Base-by-base conservation (phyloP, 805 yeast genomes). In the Wickerhamiella australiensis region DNA sequence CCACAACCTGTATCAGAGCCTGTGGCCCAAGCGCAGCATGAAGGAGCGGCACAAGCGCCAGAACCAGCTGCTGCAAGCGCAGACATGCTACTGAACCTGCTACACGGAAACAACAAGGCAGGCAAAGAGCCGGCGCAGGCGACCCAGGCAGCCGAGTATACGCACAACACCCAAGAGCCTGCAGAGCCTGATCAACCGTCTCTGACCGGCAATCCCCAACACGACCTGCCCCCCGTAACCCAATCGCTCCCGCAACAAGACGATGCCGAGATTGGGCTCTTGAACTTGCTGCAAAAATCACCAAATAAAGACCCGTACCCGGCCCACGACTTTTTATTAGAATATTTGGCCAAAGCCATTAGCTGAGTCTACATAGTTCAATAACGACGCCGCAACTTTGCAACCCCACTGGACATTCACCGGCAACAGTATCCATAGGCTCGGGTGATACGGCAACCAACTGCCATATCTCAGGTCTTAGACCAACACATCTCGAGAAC, bases 251-350 rank as follows among this genome's bases (percentile, higher is more conserved):
- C 38, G 3, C 20, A 3, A 9, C 9, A 33, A 33, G 38, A 33
- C 11, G 38, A 33, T 15, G 9, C 38, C 12, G 11, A 4, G 3
- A 17, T 33, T 11, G 38, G 38, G 38, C 9, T 33, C 38, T 20
- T 33, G 12, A n/a, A 17, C 20, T 15, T 33, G 20, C 20, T 33
- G 38, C 38, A 33, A 15, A 33, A 33, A 15, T 4, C 38, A n/a
- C 38, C 38, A 11, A 33, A 33, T 5, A 33, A 33, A 17, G 38
- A 33, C 20, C 38, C 38, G 38, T 33, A 33, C 38, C 38, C 38
- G 6, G 18, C 38, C 3, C 38, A 33, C 4, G 38, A 33, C 20
- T 33, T 33, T 15, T 15, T 33, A 33, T 15, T 33, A 33, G 38
- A 33, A 15, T 33, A 33, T 20, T 15, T 33, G 18, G 5, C 18